These are phyloP conservation scores for Triticum monococcum DNA, from an alignment of 176 grass and related monocot species.

Conservation along the genomic window DNA sequence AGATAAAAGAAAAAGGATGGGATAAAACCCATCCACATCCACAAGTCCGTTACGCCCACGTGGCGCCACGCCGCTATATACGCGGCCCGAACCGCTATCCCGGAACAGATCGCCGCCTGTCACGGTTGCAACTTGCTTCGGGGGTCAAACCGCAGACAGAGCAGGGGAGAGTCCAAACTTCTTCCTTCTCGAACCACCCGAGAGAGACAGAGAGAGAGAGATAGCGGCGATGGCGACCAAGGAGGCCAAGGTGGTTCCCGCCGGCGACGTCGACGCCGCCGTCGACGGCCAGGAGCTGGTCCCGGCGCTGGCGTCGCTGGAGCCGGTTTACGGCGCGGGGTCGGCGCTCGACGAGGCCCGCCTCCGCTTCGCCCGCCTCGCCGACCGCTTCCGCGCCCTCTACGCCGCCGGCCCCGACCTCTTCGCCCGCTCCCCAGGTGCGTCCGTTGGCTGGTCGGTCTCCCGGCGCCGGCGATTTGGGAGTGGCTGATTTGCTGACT, in stretches of 20 bases:
- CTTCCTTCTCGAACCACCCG: not conserved
- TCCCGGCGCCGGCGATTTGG: not conserved
- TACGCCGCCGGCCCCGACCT: conserved; percentile 53
- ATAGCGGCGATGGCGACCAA: not conserved
- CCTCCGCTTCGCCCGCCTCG: conserved; percentile 72
- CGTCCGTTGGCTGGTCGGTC: not conserved
- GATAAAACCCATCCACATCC: too few relatives aligned
- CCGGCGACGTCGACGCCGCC: not conserved
- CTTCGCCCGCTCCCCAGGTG: conserved; percentile 86
- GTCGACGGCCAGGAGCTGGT: conserved; percentile 19
- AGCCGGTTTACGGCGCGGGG: conserved; percentile 69
- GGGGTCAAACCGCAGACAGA: not conserved
- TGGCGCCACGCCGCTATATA: not conserved
- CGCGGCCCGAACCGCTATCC: not conserved
- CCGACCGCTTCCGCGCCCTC: conserved; percentile 61
- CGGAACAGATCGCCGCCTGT: too few relatives aligned
- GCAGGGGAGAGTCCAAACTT: not conserved
- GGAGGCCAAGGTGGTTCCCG: not conserved
- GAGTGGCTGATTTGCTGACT: not conserved
- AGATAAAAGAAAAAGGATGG: too few relatives aligned
- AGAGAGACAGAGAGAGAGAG: not conserved
- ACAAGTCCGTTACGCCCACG: not conserved
- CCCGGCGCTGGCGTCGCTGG: conserved; percentile 64
- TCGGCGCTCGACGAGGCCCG: conserved; percentile 75
- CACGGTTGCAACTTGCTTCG: not conserved